phyloP scores from a whole-genome alignment of 2,329 filamentous ascomycete genomes.

The Corynespora cassiicola region DNA sequence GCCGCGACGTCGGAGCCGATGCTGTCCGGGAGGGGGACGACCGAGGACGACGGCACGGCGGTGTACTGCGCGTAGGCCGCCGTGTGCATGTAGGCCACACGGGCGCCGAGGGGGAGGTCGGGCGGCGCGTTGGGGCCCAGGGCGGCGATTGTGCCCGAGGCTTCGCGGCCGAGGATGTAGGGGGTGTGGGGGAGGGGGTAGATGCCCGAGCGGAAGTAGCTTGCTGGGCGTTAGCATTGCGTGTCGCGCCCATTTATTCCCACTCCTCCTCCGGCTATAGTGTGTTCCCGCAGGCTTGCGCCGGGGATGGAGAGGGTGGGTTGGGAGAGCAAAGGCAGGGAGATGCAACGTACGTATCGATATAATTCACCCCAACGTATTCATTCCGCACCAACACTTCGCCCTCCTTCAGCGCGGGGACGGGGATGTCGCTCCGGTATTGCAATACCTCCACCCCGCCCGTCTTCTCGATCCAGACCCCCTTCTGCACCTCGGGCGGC shows the following conservation, averaged over 20 bases:
- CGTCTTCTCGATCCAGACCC: constrained; percentile 73
- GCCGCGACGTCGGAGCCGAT: constrained; percentile 69
- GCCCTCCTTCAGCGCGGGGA: constrained; percentile 72
- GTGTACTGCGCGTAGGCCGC: constrained; percentile 67
- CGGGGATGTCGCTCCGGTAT: constrained; percentile 72
- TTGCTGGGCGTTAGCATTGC: too few species aligned
- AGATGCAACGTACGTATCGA: constrained; percentile 69
- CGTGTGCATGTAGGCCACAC: constrained; percentile 72
- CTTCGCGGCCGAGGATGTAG: constrained; percentile 81
- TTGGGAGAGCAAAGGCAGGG: background rate
- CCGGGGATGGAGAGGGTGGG: too few species aligned
- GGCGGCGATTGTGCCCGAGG: constrained; percentile 72
- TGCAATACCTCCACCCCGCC: constrained; percentile 76
- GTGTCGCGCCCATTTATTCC: too few species aligned
- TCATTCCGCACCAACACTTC: constrained; percentile 83
- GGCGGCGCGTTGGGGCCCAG: constrained; percentile 59
- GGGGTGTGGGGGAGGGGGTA: constrained; percentile 75
- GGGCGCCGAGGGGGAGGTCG: constrained; percentile 69
- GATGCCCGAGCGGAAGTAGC: constrained; percentile 85
- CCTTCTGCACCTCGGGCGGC: constrained; percentile 70
- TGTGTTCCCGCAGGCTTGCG: too few species aligned
- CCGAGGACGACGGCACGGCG: constrained; percentile 58
- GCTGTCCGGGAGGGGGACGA: constrained; percentile 68
- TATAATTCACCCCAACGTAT: constrained; percentile 83
- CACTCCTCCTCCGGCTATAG: background rate